Conservation (phyloP, 2,329 filamentous ascomycete species). For the Pleurostoma richardsiae region DNA sequence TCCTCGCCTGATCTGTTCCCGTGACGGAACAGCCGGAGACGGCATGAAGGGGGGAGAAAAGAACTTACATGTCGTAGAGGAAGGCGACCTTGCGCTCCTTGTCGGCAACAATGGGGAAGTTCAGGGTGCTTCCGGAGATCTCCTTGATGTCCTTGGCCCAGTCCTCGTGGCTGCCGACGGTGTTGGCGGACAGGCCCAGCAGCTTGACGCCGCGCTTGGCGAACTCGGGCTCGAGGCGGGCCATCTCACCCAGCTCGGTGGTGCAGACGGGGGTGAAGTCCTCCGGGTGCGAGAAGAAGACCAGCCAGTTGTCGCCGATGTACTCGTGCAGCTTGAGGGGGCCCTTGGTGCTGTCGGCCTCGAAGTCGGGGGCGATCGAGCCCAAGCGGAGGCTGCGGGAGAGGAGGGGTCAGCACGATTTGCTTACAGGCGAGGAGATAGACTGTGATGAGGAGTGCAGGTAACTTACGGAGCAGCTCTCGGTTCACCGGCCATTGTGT, state of each 20-base stretch:
- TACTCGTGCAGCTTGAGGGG: slow-evolving; percentile 80
- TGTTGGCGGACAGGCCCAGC: slow-evolving; percentile 86
- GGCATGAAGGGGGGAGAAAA: neutral
- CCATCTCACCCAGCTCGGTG: slow-evolving; percentile 89
- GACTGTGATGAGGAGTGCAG: neutral
- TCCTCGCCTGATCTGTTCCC: neutral
- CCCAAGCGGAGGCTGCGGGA: slow-evolving; percentile 56
- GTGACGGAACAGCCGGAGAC: neutral
- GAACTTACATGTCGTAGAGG: slow-evolving; percentile 68
- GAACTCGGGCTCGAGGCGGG: slow-evolving; percentile 85
- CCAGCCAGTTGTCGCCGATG: slow-evolving; percentile 72
- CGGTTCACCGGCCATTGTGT: slow-evolving; percentile 24
- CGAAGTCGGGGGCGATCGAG: slow-evolving; percentile 71
- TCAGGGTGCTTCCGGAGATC: slow-evolving; percentile 64
- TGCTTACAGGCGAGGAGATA: neutral
- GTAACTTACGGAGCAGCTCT: slow-evolving; percentile 25
- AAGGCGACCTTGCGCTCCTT: slow-evolving; percentile 71
- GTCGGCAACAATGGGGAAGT: slow-evolving; percentile 79
- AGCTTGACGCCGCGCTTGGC: slow-evolving; percentile 83
- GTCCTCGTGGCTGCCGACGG: slow-evolving; percentile 72
- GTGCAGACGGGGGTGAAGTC: slow-evolving; percentile 96
- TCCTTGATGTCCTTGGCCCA: slow-evolving; percentile 91
- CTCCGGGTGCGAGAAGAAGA: slow-evolving; percentile 80
- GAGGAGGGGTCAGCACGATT: neutral
- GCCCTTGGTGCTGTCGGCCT: slow-evolving; percentile 73